Conservation (phyloP, 1,284 basidiomycete genomes). For the Ustilago esculenta region DNA sequence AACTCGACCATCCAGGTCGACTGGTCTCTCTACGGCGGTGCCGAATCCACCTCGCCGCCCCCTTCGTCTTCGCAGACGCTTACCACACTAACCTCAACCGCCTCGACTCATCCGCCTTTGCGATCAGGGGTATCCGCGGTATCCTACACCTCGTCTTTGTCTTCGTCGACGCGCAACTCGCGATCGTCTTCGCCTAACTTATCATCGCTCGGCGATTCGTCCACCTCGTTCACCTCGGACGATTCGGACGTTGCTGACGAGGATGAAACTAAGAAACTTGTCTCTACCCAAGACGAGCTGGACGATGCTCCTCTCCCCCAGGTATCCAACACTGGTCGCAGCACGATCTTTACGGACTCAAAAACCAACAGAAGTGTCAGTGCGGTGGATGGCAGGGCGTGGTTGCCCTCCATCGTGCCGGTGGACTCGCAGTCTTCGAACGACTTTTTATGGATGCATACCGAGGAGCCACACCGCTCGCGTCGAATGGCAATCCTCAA, state of each 20-base stretch:
- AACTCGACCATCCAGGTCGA: constrained; percentile 59
- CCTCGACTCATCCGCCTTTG: constrained; percentile 5
- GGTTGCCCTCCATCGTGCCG: constrained; percentile 61
- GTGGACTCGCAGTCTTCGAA: constrained; percentile 49
- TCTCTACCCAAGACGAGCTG: constrained; percentile 8
- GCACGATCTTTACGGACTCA: background rate
- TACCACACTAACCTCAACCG: background rate
- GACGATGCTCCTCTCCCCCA: constrained; percentile 4
- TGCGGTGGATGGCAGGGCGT: constrained; percentile 39
- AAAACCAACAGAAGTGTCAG: background rate
- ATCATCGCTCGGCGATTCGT: constrained; percentile 16
- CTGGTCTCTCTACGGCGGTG: constrained; percentile 66
- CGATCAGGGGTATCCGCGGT: constrained; percentile 1
- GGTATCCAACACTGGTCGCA: background rate
- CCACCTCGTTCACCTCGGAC: constrained; percentile 30
- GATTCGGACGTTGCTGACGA: constrained; percentile 9
- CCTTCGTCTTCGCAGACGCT: constrained; percentile 5
- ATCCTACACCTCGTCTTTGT: constrained; percentile 9
- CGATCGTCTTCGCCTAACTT: constrained; percentile 26
- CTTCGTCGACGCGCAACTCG: constrained; percentile 21
- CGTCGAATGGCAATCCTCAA: constrained; percentile 89
- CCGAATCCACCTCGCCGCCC: constrained; percentile 43
- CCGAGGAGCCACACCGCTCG: constrained; percentile 93
- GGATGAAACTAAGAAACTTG: background rate
- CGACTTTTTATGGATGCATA: constrained; percentile 85